Conservation (phyloP, 768 basidiomycete genomes). For the Vishniacozyma victoriae region DNA sequence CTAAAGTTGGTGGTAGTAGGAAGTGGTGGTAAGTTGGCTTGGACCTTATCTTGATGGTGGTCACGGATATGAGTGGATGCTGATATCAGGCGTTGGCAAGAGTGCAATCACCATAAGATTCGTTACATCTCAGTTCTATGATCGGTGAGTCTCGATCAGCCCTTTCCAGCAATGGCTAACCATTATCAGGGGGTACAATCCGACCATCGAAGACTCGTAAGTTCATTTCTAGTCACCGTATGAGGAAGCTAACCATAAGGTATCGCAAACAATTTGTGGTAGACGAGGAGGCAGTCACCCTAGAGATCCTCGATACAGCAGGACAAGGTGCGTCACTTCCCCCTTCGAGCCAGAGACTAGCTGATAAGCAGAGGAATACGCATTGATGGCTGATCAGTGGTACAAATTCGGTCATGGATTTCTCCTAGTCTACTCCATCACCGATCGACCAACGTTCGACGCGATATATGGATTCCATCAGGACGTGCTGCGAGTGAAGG, state of each 20-base stretch:
- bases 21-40: slow-evolving; percentile 18
- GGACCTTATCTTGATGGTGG: not conserved
- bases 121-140: slow-evolving; percentile 48
- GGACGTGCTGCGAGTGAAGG: slow-evolving; percentile 51
- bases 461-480: slow-evolving; percentile 50
- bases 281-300: slow-evolving; percentile 51
- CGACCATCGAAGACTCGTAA: slow-evolving; percentile 50
- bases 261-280: slow-evolving; percentile 50
- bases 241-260: not conserved
- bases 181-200: slow-evolving; percentile 50
- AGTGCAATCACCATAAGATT: slow-evolving; percentile 50
- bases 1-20: slow-evolving; percentile 31
- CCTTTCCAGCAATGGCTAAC: not conserved
- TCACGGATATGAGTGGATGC: not conserved
- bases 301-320: slow-evolving; percentile 54
- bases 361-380: slow-evolving; percentile 35
- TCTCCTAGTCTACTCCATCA: slow-evolving; percentile 53
- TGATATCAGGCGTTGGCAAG: slow-evolving; percentile 44
- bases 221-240: not conserved
- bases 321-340: slow-evolving; percentile 46
- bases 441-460: slow-evolving; percentile 51
- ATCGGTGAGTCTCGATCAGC: slow-evolving; percentile 24
- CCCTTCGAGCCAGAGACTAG: not conserved
- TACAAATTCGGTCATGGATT: slow-evolving; percentile 50
- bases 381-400: slow-evolving; percentile 47